Conservation (phyloP, 345 rosid species). For the Tarenaya hassleriana region DNA sequence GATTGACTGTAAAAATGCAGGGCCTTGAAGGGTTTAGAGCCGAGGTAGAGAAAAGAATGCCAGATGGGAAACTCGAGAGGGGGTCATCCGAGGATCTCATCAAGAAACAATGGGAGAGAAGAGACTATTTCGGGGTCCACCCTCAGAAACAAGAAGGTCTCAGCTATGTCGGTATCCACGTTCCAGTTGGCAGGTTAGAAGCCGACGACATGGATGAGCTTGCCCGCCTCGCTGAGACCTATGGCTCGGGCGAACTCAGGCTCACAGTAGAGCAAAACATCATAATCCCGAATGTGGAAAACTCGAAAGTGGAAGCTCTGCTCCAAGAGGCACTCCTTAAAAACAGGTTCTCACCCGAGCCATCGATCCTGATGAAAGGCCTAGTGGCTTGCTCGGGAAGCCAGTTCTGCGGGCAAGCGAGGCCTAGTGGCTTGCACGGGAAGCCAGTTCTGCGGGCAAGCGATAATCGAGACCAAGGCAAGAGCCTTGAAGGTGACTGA, state of each 20-base stretch:
- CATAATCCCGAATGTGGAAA: constrained; percentile 70
- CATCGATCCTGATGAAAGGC: no score
- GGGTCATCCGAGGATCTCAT: constrained; percentile 60
- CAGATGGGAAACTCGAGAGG: constrained; percentile 52
- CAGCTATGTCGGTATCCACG: constrained; percentile 72
- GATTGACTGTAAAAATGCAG: constrained; percentile 26
- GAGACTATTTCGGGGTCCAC: constrained; percentile 74
- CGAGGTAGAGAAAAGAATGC: constrained; percentile 76
- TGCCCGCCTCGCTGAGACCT: constrained; percentile 63
- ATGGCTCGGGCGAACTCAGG: constrained; percentile 82
- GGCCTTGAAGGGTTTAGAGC: constrained; percentile 80
- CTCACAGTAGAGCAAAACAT: constrained; percentile 92
- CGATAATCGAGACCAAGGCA: constrained; percentile 86
- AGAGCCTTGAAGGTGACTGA: constrained; percentile 80
- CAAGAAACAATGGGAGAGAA: constrained; percentile 72
- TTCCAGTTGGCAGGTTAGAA: constrained; percentile 83
- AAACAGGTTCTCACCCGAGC: no score
- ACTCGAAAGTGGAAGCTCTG: constrained; percentile 61
- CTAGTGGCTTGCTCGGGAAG: no score
- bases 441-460: constrained; percentile 89
- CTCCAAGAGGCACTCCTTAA: constrained; percentile 56
- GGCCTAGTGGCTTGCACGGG: constrained; percentile 94
- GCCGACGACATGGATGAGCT: constrained; percentile 94
- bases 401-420: no score
- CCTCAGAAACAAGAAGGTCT: constrained; percentile 89